phyloP scores from a whole-genome alignment of 2,329 filamentous ascomycete genomes.

The Blastomyces parvus region DNA sequence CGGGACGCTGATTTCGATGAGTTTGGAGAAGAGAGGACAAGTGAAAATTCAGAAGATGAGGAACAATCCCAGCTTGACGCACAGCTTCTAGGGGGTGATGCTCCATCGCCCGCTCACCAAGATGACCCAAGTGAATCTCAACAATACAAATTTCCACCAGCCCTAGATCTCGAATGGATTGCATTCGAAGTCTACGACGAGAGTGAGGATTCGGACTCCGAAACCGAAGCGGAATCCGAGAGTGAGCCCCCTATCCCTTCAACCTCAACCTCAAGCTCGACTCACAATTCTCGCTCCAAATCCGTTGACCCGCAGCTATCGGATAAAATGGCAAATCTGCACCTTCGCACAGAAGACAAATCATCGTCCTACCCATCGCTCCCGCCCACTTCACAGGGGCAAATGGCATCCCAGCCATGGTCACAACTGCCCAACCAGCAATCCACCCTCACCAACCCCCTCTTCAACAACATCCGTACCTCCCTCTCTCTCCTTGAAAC shows the following conservation, averaged over 20 bases:
- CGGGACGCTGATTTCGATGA: constrained; percentile 31
- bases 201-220: constrained; percentile 48
- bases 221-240: constrained; percentile 34
- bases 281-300: constrained; percentile 16
- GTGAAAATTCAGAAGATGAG: constrained; percentile 29
- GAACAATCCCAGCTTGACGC: constrained; percentile 32
- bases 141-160: constrained; percentile 56
- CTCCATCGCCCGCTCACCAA: constrained; percentile 14
- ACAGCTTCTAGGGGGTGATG: constrained; percentile 24
- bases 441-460: constrained; percentile 38
- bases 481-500: constrained; percentile 79
- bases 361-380: constrained; percentile 21
- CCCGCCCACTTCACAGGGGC: constrained; percentile 29
- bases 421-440: constrained; percentile 18
- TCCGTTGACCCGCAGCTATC: constrained; percentile 36
- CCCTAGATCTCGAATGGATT: constrained; percentile 82
- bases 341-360: constrained; percentile 24
- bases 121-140: constrained; percentile 23
- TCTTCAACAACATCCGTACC: constrained; percentile 48
- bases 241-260: constrained; percentile 18
- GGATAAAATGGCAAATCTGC: constrained; percentile 40
- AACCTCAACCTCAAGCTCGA: constrained; percentile 11
- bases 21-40: constrained; percentile 20
- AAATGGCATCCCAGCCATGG: constrained; percentile 37
- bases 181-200: constrained; percentile 77